Evolutionary conservation across 371 early-diverging fungal species (phyloP).

Genomic region (Coemansia sp.): DNA sequence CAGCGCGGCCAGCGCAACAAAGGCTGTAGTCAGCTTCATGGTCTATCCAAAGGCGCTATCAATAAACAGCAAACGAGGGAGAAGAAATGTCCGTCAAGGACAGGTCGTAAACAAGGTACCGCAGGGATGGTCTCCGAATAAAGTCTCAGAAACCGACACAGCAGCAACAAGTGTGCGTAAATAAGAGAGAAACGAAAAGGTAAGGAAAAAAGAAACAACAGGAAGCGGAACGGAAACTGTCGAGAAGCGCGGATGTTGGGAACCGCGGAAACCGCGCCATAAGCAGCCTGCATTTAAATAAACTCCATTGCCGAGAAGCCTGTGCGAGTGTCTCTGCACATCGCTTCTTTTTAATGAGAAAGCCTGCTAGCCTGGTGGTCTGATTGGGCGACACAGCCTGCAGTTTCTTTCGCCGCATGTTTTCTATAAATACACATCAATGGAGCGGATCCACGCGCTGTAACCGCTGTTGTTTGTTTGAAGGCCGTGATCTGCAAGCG

Average conservation of each 20-base stretch:
- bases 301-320: background rate
- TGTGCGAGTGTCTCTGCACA: background rate
- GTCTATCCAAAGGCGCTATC: background rate
- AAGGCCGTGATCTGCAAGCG: background rate
- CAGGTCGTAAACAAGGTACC: conserved; percentile 11
- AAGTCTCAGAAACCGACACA: background rate
- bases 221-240: background rate
- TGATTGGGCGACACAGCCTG: conserved; percentile 5
- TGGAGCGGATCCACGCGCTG: background rate
- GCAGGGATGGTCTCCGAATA: background rate
- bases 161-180: conserved; percentile 8
- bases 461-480: background rate
- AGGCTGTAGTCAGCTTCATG: conserved; percentile 45
- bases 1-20: conserved; percentile 36
- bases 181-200: background rate
- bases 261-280: background rate
- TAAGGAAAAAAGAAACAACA: background rate
- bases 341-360: conserved; percentile 8
- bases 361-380: conserved; percentile 1
- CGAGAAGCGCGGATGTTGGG: background rate
- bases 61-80: conserved; percentile 4
- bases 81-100: background rate
- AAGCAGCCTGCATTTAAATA: background rate
- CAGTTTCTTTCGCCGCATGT: background rate
- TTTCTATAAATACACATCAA: conserved; percentile 5